These are phyloP conservation scores for Penicillium canariense DNA, from an alignment of 495 filamentous ascomycete species.

Conservation along the genomic window DNA sequence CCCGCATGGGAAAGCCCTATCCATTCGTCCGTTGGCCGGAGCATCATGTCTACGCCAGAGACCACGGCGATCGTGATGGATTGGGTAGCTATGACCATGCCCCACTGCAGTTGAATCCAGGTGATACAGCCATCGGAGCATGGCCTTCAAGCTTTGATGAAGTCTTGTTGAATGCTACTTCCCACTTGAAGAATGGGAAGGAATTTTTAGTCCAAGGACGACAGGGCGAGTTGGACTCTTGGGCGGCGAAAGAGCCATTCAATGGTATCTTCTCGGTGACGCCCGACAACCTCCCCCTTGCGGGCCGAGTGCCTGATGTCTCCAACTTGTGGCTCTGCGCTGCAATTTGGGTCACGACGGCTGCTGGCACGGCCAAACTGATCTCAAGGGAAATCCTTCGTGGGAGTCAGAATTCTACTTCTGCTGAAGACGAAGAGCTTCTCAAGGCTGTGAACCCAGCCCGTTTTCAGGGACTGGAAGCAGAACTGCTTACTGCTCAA, in stretches of 20 bases:
- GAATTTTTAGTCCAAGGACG: conserved; percentile 12
- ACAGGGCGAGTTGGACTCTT: neutral
- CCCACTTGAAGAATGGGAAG: conserved; percentile 12
- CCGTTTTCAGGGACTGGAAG: conserved; percentile 30
- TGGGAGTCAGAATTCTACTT: neutral
- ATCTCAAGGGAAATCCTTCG: conserved; percentile 23
- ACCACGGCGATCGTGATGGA: conserved; percentile 33
- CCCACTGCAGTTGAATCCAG: conserved; percentile 22
- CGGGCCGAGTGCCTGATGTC: conserved; percentile 22
- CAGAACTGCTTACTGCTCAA: conserved; percentile 16
- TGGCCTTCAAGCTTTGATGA: conserved; percentile 29
- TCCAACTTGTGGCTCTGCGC: conserved; percentile 31
- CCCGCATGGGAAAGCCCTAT: conserved; percentile 8
- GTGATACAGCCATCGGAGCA: conserved; percentile 23
- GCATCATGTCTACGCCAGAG: conserved; percentile 36
- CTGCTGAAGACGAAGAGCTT: conserved; percentile 16
- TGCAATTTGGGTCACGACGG: conserved; percentile 38
- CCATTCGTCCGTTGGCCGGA: conserved; percentile 37
- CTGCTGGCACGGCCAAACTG: conserved; percentile 34
- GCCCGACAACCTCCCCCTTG: conserved; percentile 37
- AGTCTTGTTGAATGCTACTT: conserved; percentile 25
- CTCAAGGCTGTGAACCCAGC: conserved; percentile 26
- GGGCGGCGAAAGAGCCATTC: conserved; percentile 22
- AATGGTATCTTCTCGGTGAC: conserved; percentile 41
- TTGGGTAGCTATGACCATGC: conserved; percentile 34